Evolutionary conservation across 2,329 filamentous ascomycete genomes (phyloP).

Genomic region (Monosporascus sp.): DNA sequence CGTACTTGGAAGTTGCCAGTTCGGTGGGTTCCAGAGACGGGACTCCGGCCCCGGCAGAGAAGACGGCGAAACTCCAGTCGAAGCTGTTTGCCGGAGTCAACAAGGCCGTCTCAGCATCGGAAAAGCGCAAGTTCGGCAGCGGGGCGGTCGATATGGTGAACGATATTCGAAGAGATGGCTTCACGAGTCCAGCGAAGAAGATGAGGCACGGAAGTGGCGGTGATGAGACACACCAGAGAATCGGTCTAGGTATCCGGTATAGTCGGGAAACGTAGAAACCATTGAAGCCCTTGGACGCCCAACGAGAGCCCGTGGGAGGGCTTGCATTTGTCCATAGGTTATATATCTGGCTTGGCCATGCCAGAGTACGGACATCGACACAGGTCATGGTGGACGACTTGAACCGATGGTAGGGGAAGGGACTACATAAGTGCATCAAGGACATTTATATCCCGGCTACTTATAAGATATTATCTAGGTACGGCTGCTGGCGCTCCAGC

Average conservation of each 20-base stretch:
- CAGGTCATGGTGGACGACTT: background rate
- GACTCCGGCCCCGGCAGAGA: constrained; percentile 39
- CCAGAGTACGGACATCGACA: too few species aligned
- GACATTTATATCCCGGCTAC: too few species aligned
- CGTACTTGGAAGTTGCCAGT: constrained; percentile 41
- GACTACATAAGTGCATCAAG: too few species aligned
- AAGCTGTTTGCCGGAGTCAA: constrained; percentile 42
- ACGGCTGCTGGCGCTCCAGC: background rate
- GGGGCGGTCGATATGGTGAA: constrained; percentile 15
- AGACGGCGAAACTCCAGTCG: constrained; percentile 44
- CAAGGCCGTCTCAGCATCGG: constrained; percentile 30
- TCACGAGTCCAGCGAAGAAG: constrained; percentile 48
- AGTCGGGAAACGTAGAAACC: constrained; percentile 17
- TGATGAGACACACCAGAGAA: constrained; percentile 30
- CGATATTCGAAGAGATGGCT: constrained; percentile 28
- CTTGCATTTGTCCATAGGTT: too few species aligned
- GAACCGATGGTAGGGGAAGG: too few species aligned
- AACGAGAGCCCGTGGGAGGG: too few species aligned
- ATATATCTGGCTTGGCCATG: too few species aligned
- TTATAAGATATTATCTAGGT: background rate
- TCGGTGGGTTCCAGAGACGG: constrained; percentile 38
- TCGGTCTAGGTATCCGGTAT: constrained; percentile 51
- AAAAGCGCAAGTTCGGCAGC: constrained; percentile 47
- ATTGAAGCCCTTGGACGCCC: too few species aligned
- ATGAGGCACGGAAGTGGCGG: constrained; percentile 35